These are phyloP conservation scores for Ogataea pilisensis DNA, from an alignment of 805 yeast genomes.

Conservation along the genomic window DNA sequence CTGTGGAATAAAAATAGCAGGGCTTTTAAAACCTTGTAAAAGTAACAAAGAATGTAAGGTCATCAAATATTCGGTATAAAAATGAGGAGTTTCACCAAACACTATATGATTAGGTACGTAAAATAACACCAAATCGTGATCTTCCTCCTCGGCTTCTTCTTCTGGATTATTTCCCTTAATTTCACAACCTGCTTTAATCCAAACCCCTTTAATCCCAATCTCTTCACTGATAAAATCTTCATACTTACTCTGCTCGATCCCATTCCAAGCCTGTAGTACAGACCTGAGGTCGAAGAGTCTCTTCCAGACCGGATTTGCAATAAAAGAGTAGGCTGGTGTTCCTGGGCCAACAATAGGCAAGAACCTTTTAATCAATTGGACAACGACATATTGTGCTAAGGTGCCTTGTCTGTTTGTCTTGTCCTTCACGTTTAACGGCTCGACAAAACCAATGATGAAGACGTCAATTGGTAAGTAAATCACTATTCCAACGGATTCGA, in stretches of 20 bases:
- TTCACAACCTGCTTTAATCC: conserved; percentile 32
- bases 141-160: too few species aligned
- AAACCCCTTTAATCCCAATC: conserved; percentile 13
- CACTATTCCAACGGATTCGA: conserved; percentile 18
- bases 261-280: conserved; percentile 31
- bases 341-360: conserved; percentile 6
- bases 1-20: conserved; percentile 39
- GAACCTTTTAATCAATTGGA: conserved; percentile 17
- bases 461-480: conserved; percentile 20
- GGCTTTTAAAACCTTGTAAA: conserved; percentile 47
- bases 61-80: conserved; percentile 42
- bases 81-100: conserved; percentile 33
- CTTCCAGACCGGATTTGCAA: conserved; percentile 31
- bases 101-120: conserved; percentile 44
- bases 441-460: conserved; percentile 25
- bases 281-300: conserved; percentile 29
- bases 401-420: conserved; percentile 29
- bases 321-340: conserved; percentile 23
- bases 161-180: too few species aligned
- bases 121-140: conserved; percentile 38
- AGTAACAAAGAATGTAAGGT: conserved; percentile 38
- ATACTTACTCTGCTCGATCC: conserved; percentile 31
- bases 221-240: conserved; percentile 12
- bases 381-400: conserved; percentile 23
- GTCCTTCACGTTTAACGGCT: conserved; percentile 30